Evolutionary conservation across 345 rosid genomes (phyloP).

Genomic region (Heritiera fomes): DNA sequence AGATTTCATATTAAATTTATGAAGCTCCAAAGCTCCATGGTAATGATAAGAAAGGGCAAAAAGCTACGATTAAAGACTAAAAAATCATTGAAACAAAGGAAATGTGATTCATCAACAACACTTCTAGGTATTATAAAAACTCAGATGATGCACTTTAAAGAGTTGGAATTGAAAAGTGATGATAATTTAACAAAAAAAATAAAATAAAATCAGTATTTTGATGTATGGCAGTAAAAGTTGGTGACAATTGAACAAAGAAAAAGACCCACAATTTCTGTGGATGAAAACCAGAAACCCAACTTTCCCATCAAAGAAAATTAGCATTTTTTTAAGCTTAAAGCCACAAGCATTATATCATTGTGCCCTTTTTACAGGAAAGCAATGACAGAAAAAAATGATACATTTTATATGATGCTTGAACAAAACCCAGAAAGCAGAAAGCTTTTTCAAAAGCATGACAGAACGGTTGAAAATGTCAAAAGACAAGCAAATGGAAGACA

Average conservation of each 20-base stretch:
- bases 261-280: not conserved
- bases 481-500: not conserved
- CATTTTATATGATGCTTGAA: constrained; percentile 1
- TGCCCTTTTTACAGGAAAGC: not conserved
- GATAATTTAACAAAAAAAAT: not conserved
- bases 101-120: constrained; percentile 11
- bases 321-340: not conserved
- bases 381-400: not conserved
- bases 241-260: not conserved
- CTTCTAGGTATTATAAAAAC: not conserved
- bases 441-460: not conserved
- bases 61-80: not conserved
- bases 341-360: not conserved
- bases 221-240: constrained; percentile 7
- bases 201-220: not conserved
- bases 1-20: not conserved
- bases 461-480: not conserved
- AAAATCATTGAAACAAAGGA: not conserved
- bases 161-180: constrained; percentile 7
- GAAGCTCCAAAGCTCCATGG: not conserved
- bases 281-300: not conserved
- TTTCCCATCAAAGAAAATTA: not conserved
- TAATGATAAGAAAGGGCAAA: not conserved
- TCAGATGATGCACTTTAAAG: not conserved
- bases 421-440: constrained; percentile 12